phyloP scores from a whole-genome alignment of 805 yeast genomes.

The Pichia cephalocereana region DNA sequence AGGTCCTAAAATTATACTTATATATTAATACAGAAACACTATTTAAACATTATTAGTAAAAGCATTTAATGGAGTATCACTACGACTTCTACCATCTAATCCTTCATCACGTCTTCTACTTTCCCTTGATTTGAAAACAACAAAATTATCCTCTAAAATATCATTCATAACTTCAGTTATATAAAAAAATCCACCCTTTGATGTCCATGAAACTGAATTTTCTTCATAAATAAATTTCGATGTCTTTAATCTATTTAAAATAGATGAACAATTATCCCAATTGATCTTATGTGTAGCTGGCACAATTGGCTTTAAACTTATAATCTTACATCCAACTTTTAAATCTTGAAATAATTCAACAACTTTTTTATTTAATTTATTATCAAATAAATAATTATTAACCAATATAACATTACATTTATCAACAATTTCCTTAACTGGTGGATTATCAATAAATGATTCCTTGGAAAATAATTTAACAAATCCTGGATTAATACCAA shows the following conservation, averaged over 20 bases:
- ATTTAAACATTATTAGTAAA: constrained; percentile 24
- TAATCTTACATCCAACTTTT: constrained; percentile 67
- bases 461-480: constrained; percentile 52
- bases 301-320: constrained; percentile 70
- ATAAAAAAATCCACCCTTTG: constrained; percentile 70
- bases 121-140: constrained; percentile 20
- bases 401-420: constrained; percentile 66
- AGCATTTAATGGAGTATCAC: constrained; percentile 23
- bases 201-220: constrained; percentile 85
- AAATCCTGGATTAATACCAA: constrained; percentile 54
- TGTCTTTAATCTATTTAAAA: constrained; percentile 58
- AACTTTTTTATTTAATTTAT: constrained; percentile 59
- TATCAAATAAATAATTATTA: constrained; percentile 78
- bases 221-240: constrained; percentile 54
- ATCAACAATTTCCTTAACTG: constrained; percentile 44
- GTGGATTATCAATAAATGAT: constrained; percentile 60
- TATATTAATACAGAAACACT: background rate
- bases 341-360: constrained; percentile 52
- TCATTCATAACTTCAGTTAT: constrained; percentile 52
- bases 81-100: constrained; percentile 12
- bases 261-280: constrained; percentile 42
- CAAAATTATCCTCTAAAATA: constrained; percentile 26
- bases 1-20: too few relatives aligned
- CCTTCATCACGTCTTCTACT: constrained; percentile 14
- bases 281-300: constrained; percentile 64